These are phyloP conservation scores for Lachancea sp. DNA, from an alignment of 805 yeast genomes.

Conservation along the genomic window DNA sequence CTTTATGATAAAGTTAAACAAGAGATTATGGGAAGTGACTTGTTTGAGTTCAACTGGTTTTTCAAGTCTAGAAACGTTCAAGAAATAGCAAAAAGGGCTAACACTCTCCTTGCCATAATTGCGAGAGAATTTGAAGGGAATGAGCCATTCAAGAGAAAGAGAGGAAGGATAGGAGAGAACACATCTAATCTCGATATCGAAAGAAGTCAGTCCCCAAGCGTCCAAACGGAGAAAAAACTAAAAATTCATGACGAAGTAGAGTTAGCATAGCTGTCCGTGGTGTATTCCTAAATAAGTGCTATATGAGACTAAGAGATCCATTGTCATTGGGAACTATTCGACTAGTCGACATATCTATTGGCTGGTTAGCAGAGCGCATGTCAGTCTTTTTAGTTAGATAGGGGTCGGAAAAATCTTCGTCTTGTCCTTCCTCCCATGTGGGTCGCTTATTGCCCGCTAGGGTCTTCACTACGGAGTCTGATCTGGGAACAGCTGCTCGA, in stretches of 20 bases:
- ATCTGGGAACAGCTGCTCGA: constrained; percentile 49
- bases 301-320: constrained; percentile 4
- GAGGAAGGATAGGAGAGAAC: constrained; percentile 24
- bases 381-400: constrained; percentile 1
- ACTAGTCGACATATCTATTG: not conserved
- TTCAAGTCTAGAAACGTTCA: constrained; percentile 63
- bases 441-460: constrained; percentile 10
- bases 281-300: not conserved
- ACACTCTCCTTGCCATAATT: constrained; percentile 59
- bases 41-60: constrained; percentile 70
- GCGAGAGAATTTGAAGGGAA: constrained; percentile 66
- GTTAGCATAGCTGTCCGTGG: not conserved
- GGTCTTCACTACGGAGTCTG: constrained; percentile 25
- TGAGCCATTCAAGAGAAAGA: constrained; percentile 45
- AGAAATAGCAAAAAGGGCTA: constrained; percentile 64
- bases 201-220: constrained; percentile 9
- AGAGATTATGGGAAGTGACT: constrained; percentile 51
- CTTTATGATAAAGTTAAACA: constrained; percentile 59
- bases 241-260: constrained; percentile 11
- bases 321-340: constrained; percentile 5
- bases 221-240: constrained; percentile 2
- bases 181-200: constrained; percentile 14
- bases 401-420: not conserved
- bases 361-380: not conserved
- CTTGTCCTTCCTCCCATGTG: not conserved